Evolutionary conservation across 768 basidiomycete species (phyloP), one percentile per base, ranked within the genome.

Genomic region (Nidula microcarpa): DNA sequence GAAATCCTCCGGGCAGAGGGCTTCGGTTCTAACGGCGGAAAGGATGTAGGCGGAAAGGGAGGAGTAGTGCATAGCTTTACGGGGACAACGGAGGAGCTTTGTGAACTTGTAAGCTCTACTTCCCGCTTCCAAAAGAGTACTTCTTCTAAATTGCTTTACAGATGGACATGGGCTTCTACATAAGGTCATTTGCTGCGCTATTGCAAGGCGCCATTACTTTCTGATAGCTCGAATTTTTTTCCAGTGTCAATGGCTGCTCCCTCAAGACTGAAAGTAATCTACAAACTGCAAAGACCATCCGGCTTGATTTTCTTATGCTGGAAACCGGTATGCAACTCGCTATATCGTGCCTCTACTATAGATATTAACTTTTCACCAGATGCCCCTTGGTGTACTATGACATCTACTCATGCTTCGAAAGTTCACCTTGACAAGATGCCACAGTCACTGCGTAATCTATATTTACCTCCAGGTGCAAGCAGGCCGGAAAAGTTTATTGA

Each of bases 51-150:
- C 39, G 83, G 74, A 14, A 74, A 73, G 17, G 85, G 89, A 3
- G 91, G 90, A 1, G 91, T 93, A 17, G 88, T 91, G 3, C 91
- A 92, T 62, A 89, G 87, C 55, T 91, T 91, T 67, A 91, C 90
- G 0, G 91, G 91, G 4, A 78, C 77, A 0, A 61, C 62, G 3
- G 77, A 75, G 36, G 89, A 94, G 62, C 81, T 78, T 11, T 60
- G 64, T 6, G 89, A 92, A 62, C 68, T 89, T 45, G 87, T 89
- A 53, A 61, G 83, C 66, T 9, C 14, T 32, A 16, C 13, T 43
- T 30, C 16, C n/a, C 36, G 37, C n/a, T 41, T 5, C 37, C 33
- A 13, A 16, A 37, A 33, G 8, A 9, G 6, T 49, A 6, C 35
- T 23, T 55, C 49, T 52, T 32, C 34, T 41, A n/a, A 9, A 45